Conservation (phyloP, 495 filamentous ascomycete genomes). For the Penicillium cosmopolitanum region DNA sequence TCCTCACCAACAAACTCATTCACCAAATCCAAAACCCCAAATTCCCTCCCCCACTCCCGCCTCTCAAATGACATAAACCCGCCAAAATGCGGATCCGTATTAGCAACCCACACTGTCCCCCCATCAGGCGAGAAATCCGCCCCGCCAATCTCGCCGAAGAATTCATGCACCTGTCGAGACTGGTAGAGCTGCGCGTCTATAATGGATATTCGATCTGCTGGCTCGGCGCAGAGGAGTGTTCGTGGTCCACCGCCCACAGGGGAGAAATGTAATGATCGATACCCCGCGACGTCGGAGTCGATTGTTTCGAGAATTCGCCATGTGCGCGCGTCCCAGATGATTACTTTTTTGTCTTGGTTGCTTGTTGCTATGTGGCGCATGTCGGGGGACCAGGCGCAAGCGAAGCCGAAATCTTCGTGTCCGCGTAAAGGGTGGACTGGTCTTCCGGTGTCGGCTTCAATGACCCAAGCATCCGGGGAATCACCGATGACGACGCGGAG, state of each 20-base stretch:
- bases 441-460: slow-evolving; percentile 65
- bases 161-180: slow-evolving; percentile 74
- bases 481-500: slow-evolving; percentile 80
- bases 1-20: slow-evolving; percentile 44
- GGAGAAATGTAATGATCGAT: slow-evolving; percentile 78
- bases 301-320: slow-evolving; percentile 68
- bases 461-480: slow-evolving; percentile 58
- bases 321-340: slow-evolving; percentile 84
- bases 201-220: slow-evolving; percentile 79
- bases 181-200: slow-evolving; percentile 73
- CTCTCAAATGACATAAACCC: slow-evolving; percentile 80
- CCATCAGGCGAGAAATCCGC: slow-evolving; percentile 75
- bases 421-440: slow-evolving; percentile 61
- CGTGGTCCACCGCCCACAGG: slow-evolving; percentile 74
- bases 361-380: slow-evolving; percentile 87
- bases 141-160: slow-evolving; percentile 87
- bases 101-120: slow-evolving; percentile 70
- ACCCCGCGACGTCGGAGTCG: slow-evolving; percentile 75
- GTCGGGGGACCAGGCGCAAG: slow-evolving; percentile 89
- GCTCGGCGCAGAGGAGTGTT: slow-evolving; percentile 78
- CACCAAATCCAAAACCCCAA: slow-evolving; percentile 35
- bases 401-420: slow-evolving; percentile 84
- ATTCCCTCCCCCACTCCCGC: slow-evolving; percentile 44
- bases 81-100: slow-evolving; percentile 73
- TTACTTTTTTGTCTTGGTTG: slow-evolving; percentile 83